Percentiles rank a stretch among this genome's conserved stretches.
These are phyloP conservation scores for Colletotrichum sp. DNA, from an alignment of 2,329 filamentous ascomycete species.

Conservation along the genomic window DNA sequence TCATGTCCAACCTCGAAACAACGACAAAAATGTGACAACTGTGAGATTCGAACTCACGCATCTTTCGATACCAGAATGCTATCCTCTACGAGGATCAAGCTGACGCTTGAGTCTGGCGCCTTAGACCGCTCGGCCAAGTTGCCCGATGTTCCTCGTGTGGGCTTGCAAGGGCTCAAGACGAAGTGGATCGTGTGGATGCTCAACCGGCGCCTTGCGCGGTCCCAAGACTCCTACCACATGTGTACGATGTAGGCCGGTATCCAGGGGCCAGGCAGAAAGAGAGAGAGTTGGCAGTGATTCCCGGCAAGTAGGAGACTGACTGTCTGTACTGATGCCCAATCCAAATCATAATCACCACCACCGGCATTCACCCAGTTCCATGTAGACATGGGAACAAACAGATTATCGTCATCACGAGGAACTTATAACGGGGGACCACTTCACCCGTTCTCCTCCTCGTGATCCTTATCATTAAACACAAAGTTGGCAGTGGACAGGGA, in stretches of 20 bases:
- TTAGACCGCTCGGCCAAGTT: conserved; percentile 23
- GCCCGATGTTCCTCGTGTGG: neutral
- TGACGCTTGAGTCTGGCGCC: conserved; percentile 19
- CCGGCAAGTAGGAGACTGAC: neutral
- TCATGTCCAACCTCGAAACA: neutral
- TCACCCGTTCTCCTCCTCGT: neutral
- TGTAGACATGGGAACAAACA: neutral
- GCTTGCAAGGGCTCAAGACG: neutral
- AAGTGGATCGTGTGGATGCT: neutral
- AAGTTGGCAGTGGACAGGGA: neutral
- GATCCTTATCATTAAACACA: neutral
- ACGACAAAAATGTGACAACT: neutral
- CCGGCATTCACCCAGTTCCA: neutral
- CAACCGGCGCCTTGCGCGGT: neutral
- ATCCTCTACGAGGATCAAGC: neutral
- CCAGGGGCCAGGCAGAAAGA: neutral
- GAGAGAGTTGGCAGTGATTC: neutral
- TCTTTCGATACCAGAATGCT: conserved; percentile 22
- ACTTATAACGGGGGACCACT: neutral
- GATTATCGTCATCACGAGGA: neutral
- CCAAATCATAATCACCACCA: neutral
- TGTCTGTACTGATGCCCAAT: neutral
- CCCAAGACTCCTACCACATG: neutral
- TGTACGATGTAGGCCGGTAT: neutral
- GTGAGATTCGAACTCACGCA: conserved; percentile 23